Percentiles rank a stretch among this genome's conserved stretches.
Evolutionary conservation across 2,329 filamentous ascomycete genomes (phyloP).

Genomic region (Fusarium sp.): DNA sequence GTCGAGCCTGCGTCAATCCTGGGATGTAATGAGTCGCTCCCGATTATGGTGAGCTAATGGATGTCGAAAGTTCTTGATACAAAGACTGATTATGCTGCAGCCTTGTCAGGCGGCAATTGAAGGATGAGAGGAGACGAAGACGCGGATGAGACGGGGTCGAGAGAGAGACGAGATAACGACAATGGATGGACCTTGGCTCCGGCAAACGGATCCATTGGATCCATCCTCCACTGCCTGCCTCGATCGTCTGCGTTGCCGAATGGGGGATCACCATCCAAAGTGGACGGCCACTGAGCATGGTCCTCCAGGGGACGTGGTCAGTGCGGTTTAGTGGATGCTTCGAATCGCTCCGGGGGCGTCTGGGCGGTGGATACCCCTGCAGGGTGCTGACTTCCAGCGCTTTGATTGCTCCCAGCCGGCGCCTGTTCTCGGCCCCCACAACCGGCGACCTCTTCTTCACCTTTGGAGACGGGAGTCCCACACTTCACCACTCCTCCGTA

Average conservation of each 20-base stretch:
- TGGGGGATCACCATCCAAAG: slow-evolving; percentile 12
- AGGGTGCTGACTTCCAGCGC: not conserved
- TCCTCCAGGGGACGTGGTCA: slow-evolving; percentile 22
- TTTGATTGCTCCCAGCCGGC: not conserved
- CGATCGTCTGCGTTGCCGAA: slow-evolving; percentile 3
- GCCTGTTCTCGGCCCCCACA: slow-evolving; percentile 3
- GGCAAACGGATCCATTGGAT: slow-evolving; percentile 15
- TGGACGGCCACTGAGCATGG: not conserved
- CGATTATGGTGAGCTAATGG: not conserved
- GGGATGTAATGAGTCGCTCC: not conserved
- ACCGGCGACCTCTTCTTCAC: not conserved
- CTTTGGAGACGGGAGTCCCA: not conserved
- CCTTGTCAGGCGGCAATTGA: slow-evolving; percentile 23
- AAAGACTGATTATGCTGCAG: not conserved
- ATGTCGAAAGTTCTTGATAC: not conserved
- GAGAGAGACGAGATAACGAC: slow-evolving; percentile 20
- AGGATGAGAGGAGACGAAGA: slow-evolving; percentile 1
- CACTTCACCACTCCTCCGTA: not conserved
- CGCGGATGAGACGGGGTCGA: not conserved
- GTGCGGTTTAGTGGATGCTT: slow-evolving; percentile 20
- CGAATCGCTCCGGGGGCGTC: slow-evolving; percentile 12
- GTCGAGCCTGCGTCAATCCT: slow-evolving; percentile 1
- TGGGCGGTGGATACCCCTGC: not conserved
- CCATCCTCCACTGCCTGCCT: not conserved
- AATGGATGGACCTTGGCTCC: slow-evolving; percentile 8